Conservation (phyloP, 106 monocot genomes). For the Allium fistulosum region DNA sequence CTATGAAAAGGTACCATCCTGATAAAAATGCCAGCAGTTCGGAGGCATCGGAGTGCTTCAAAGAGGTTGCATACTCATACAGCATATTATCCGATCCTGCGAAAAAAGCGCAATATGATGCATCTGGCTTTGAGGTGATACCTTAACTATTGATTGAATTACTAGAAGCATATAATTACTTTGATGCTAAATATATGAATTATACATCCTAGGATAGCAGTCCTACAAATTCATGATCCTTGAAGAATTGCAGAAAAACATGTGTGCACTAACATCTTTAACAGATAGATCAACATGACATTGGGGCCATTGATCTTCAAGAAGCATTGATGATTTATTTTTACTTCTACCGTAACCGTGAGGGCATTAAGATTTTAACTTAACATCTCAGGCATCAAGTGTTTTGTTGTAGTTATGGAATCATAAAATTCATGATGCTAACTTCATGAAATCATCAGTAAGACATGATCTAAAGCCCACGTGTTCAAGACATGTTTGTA, state of each 20-base stretch:
- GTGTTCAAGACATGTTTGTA: not conserved
- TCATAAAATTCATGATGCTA: not conserved
- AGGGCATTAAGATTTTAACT: not conserved
- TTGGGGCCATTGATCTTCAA: not conserved
- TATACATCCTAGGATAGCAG: not conserved
- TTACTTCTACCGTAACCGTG: no score
- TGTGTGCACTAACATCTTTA: not conserved
- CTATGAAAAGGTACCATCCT: conserved; percentile 53
- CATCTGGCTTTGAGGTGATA: conserved; percentile 86
- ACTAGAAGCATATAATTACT: not conserved
- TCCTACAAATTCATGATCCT: not conserved
- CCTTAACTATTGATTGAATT: not conserved
- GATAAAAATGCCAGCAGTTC: conserved; percentile 94
- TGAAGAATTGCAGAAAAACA: not conserved
- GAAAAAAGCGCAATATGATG: conserved; percentile 89
- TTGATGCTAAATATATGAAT: not conserved
- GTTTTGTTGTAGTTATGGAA: not conserved
- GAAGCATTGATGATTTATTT: not conserved
- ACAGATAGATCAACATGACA: not conserved
- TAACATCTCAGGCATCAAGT: not conserved
- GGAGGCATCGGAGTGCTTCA: conserved; percentile 94
- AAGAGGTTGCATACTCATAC: conserved; percentile 95
- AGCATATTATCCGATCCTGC: conserved; percentile 93
- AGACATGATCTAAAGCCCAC: not conserved
- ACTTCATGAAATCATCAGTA: not conserved